Evolutionary conservation across 2,329 filamentous ascomycete species (phyloP).

Genomic region (Aspergillus sp.): DNA sequence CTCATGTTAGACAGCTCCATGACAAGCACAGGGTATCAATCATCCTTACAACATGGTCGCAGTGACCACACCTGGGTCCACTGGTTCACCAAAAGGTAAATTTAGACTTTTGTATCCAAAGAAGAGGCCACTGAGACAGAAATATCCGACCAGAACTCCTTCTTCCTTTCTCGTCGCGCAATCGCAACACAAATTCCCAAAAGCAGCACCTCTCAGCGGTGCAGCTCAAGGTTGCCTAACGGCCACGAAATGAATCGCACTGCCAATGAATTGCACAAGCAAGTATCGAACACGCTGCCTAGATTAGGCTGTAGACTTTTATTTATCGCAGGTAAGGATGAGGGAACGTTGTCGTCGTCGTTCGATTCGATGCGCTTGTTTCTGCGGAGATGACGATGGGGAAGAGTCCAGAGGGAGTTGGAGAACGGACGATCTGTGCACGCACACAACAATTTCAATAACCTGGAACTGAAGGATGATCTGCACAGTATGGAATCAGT

Average conservation of each 20-base stretch:
- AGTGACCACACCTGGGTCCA: not conserved
- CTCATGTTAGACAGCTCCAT: not conserved
- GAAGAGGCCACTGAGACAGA: too few relatives aligned
- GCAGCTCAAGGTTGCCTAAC: constrained; percentile 4
- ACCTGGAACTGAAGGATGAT: too few relatives aligned
- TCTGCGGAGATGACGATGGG: not conserved
- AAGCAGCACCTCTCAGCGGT: constrained; percentile 8
- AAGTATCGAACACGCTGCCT: too few relatives aligned
- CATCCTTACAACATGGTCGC: constrained; percentile 19
- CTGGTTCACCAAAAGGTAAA: not conserved
- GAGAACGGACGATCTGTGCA: too few relatives aligned
- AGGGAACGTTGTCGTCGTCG: not conserved
- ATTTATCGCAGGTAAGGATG: too few relatives aligned
- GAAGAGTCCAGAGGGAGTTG: not conserved
- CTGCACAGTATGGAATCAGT: not conserved
- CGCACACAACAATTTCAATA: too few relatives aligned
- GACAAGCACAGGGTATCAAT: not conserved
- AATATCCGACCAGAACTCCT: too few relatives aligned
- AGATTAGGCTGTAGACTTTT: too few relatives aligned
- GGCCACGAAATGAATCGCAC: not conserved
- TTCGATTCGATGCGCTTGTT: not conserved
- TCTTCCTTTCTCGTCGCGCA: constrained; percentile 3
- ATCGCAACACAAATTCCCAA: constrained; percentile 4
- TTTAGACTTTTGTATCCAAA: not conserved
- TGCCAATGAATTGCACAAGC: too few relatives aligned